Conservation (phyloP, 345 rosid genomes). For the Citrus maxima region DNA sequence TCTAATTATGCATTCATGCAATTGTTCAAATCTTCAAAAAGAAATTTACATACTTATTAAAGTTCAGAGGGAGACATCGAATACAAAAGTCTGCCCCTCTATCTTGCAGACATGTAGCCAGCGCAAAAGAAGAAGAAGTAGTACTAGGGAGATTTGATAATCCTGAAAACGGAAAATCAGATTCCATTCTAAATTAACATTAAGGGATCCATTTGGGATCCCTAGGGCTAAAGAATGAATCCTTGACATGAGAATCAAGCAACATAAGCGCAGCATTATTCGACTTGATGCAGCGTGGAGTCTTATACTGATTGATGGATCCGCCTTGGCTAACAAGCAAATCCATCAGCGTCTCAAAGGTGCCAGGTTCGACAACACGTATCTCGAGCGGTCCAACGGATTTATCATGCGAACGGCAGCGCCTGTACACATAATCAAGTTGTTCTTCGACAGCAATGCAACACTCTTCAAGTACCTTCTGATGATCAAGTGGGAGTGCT, state of each 20-base stretch:
- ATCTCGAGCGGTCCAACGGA: conserved; percentile 61
- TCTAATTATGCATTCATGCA: too few relatives aligned
- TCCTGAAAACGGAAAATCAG: neutral
- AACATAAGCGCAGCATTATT: conserved; percentile 35
- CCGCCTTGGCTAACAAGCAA: conserved; percentile 54
- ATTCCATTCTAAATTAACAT: neutral
- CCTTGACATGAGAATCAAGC: conserved; percentile 52
- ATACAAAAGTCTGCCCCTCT: too few relatives aligned
- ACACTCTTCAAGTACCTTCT: conserved; percentile 42
- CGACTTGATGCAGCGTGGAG: conserved; percentile 63
- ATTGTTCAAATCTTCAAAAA: too few relatives aligned
- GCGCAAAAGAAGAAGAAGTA: too few relatives aligned
- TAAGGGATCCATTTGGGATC: conserved; percentile 57
- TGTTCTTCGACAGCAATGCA: conserved; percentile 55
- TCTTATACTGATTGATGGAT: conserved; percentile 65
- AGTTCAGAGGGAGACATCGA: too few relatives aligned
- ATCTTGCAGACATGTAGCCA: too few relatives aligned
- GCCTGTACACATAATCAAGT: conserved; percentile 55
- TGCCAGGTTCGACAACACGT: conserved; percentile 48
- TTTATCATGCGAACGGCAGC: conserved; percentile 52
- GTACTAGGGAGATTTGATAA: too few relatives aligned
- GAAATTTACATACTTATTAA: too few relatives aligned
- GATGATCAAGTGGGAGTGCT: conserved; percentile 18
- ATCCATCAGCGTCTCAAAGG: conserved; percentile 62
- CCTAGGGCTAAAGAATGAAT: conserved; percentile 55